A percentile compares a stretch with the other conserved stretches of the same genome.
Evolutionary conservation across 1,139 yeast genomes (phyloP).

Genomic region (Fermentozyma sake): DNA sequence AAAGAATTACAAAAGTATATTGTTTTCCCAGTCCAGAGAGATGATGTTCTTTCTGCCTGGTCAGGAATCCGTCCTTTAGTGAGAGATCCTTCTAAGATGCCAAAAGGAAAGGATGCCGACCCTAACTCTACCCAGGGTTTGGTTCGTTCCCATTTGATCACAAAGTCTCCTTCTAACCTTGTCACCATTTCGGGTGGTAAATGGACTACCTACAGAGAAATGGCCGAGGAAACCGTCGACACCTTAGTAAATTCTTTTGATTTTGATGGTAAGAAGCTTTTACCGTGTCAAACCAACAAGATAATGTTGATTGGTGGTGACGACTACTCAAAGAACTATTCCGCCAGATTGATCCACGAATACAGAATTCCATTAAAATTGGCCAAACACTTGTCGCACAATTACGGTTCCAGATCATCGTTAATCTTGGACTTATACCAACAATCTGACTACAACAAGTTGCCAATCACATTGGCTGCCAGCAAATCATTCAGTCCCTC

Average conservation of each 20-base stretch:
- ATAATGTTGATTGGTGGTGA: conserved; percentile 75
- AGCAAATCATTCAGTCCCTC: conserved; percentile 32
- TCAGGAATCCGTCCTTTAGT: conserved; percentile 95
- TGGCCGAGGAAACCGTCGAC: conserved; percentile 94
- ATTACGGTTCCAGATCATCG: conserved; percentile 90
- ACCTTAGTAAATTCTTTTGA: conserved; percentile 55
- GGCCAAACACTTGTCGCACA: conserved; percentile 78
- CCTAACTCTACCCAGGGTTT: conserved; percentile 67
- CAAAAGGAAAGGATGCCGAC: conserved; percentile 41
- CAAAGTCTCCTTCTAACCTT: conserved; percentile 67
- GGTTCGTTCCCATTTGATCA: conserved; percentile 84
- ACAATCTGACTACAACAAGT: conserved; percentile 48
- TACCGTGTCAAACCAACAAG: conserved; percentile 62
- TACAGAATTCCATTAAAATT: conserved; percentile 70
- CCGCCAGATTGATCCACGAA: conserved; percentile 78
- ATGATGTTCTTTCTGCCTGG: conserved; percentile 94
- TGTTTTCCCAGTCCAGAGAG: conserved; percentile 83
- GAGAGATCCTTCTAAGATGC: conserved; percentile 69
- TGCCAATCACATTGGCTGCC: conserved; percentile 61
- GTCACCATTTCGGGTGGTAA: conserved; percentile 95
- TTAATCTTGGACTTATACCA: conserved; percentile 64
- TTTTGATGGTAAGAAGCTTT: conserved; percentile 35
- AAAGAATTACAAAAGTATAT: conserved; percentile 86
- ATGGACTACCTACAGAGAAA: conserved; percentile 97
- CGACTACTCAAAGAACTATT: conserved; percentile 57